phyloP scores from a whole-genome alignment of 176 grass and related monocot genomes.

The Saccharum officinarum region DNA sequence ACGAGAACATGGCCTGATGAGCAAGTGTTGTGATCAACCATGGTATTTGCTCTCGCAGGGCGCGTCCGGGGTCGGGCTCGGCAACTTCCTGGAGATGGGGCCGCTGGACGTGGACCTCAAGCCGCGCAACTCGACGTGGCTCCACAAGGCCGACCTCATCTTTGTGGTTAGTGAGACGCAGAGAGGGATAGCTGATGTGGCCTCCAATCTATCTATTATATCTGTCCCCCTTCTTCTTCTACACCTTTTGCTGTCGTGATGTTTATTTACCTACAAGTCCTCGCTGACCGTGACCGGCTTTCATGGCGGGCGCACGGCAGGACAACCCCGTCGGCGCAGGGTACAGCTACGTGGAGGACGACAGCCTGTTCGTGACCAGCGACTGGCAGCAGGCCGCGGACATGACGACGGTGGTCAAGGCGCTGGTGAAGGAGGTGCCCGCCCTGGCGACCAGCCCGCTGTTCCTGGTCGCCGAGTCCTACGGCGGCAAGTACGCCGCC shows the following conservation, averaged over 20 bases:
- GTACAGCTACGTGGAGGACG: constrained; percentile 74
- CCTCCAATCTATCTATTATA: background rate
- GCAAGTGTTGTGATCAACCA: no score
- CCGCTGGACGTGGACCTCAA: constrained; percentile 59
- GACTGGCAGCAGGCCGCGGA: constrained; percentile 61
- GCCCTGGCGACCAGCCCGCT: constrained; percentile 56
- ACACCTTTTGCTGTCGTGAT: background rate
- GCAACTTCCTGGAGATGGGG: constrained; percentile 81
- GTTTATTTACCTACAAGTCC: no score
- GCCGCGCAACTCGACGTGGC: constrained; percentile 74
- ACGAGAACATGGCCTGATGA: no score
- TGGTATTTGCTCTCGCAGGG: constrained; percentile 24
- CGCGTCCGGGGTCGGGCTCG: constrained; percentile 54
- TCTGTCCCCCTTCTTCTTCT: background rate
- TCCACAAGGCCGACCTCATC: constrained; percentile 75
- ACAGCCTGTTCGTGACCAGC: constrained; percentile 52
- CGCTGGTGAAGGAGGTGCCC: constrained; percentile 42
- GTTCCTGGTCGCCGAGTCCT: constrained; percentile 80
- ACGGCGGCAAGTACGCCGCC: constrained; percentile 79
- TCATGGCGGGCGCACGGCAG: constrained; percentile 1
- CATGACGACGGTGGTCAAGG: constrained; percentile 49
- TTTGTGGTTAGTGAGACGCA: constrained; percentile 50
- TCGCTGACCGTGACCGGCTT: background rate
- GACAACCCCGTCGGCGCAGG: constrained; percentile 85
- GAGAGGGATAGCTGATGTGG: background rate